A percentile compares a stretch with the other conserved stretches of the same genome.
phyloP scores from a whole-genome alignment of 1,139 yeast species.

The Debaryomycetaceae sp. region DNA sequence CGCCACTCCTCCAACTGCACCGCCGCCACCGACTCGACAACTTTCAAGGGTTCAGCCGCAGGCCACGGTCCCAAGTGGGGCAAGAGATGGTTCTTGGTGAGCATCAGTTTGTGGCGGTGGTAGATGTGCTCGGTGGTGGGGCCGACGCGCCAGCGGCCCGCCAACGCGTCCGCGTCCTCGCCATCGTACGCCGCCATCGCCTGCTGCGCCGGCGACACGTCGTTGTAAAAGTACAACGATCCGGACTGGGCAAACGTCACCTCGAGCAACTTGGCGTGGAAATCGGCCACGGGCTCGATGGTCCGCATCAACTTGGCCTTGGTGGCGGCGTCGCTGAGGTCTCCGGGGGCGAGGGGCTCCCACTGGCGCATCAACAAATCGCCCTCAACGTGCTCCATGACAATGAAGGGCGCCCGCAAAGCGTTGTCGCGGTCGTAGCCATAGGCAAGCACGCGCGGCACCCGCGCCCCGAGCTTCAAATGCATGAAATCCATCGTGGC shows the following conservation, averaged over 20 bases:
- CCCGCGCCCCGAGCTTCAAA: conserved; percentile 48
- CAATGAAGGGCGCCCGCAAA: conserved; percentile 66
- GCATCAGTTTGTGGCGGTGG: conserved; percentile 59
- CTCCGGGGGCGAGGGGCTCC: conserved; percentile 65
- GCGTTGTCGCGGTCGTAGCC: conserved; percentile 60
- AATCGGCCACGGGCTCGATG: conserved; percentile 57
- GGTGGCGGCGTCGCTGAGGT: conserved; percentile 26
- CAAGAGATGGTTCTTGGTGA: conserved; percentile 42
- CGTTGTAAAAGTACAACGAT: conserved; percentile 70
- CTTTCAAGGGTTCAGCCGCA: conserved; percentile 49
- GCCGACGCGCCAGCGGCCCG: conserved; percentile 83
- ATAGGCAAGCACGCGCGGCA: conserved; percentile 76
- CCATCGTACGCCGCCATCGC: conserved; percentile 58
- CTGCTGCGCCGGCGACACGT: conserved; percentile 40
- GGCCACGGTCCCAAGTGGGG: conserved; percentile 73
- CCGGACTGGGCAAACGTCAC: conserved; percentile 70
- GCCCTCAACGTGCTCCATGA: conserved; percentile 78
- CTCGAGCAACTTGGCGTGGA: conserved; percentile 49
- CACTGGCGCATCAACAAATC: conserved; percentile 81
- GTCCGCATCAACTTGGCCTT: conserved; percentile 49
- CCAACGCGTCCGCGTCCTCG: conserved; percentile 50
- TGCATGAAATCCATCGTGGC: conserved; percentile 84
- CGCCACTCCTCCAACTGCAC: conserved; percentile 65
- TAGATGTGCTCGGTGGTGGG: conserved; percentile 79
- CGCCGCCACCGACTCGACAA: conserved; percentile 59